phyloP scores from a whole-genome alignment of 78 protist genomes.

The Guillardia theta region DNA sequence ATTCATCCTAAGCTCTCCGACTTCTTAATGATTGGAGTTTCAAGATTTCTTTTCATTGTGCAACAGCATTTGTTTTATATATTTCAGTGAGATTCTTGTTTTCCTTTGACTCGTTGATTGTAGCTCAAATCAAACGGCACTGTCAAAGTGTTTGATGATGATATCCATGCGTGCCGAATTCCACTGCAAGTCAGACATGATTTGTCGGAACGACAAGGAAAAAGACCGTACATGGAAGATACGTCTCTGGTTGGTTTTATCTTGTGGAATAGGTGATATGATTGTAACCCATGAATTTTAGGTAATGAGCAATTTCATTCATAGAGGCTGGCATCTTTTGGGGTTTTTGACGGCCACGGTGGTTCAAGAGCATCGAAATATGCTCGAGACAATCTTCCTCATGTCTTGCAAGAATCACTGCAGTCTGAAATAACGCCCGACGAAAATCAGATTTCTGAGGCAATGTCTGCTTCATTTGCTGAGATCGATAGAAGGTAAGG shows the following conservation, averaged over 20 bases:
- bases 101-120: too few relatives aligned
- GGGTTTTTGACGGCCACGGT: constrained; percentile 1
- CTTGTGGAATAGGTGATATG: too few relatives aligned
- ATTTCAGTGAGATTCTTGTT: background rate
- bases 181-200: background rate
- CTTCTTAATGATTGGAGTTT: background rate
- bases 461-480: background rate
- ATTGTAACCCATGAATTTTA: too few relatives aligned
- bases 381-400: background rate
- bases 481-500: background rate
- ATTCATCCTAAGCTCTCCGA: background rate
- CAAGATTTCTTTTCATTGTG: background rate
- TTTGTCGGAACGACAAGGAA: constrained; percentile 5
- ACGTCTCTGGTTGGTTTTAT: background rate
- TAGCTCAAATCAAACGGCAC: background rate
- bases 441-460: background rate
- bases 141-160: background rate
- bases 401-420: background rate
- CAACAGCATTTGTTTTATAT: background rate
- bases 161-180: background rate
- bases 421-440: background rate
- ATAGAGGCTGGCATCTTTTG: background rate
- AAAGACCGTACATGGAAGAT: constrained; percentile 24
- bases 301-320: background rate
- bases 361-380: constrained; percentile 11